Base-by-base conservation (phyloP, 169 alveolate species). In the Neospora caninum region DNA sequence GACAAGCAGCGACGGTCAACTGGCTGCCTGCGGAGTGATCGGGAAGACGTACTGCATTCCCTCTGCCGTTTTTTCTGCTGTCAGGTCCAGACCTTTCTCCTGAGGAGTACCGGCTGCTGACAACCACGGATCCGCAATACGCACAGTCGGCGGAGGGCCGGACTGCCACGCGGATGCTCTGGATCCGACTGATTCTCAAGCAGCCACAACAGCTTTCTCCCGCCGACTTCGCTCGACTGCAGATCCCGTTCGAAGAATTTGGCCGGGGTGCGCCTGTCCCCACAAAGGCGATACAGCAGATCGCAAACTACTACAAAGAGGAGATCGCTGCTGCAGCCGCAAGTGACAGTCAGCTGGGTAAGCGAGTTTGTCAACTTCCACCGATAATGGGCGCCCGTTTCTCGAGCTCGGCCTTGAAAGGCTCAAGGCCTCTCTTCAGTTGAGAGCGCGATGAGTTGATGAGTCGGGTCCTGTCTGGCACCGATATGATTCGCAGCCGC, bases 251-350 rank as follows among this genome's bases (percentile, higher is more conserved):
- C 49, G 86, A 78, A n/a, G 45, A 38, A 38, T 78, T 78, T n/a
- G 86, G 86, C 86, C 39, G 20, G 39, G 86, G 86, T 20, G 86
- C 49, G 10, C 86, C 86, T 16, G 86, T n/a, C 42, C 86, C 86
- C 86, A 10, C 45, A 18, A 16, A 78, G 42, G 45, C 86, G 39
- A 38, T 78, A 2, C 86, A 38, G 42, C 27, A 78, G 39, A n/a
- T 78, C 42, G 86, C 86, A 16, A 36, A 43, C 27, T 78, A 29
- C 86, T 78, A 78, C 86, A 78, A n/a, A 10, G 31, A 78, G n/a
- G 86, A 78, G n/a, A 78, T 78, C 41, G 86, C 41, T 78, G 86
- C 41, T 78, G 73, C 73, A 22, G 73, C 31, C 73, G 73, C 34
- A 13, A 27, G n/a, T 29, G n/a, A 27, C 73, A 64, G 31, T 6